Conservation (phyloP, 2,329 filamentous ascomycete species). For the Colletotrichum chrysophilum region DNA sequence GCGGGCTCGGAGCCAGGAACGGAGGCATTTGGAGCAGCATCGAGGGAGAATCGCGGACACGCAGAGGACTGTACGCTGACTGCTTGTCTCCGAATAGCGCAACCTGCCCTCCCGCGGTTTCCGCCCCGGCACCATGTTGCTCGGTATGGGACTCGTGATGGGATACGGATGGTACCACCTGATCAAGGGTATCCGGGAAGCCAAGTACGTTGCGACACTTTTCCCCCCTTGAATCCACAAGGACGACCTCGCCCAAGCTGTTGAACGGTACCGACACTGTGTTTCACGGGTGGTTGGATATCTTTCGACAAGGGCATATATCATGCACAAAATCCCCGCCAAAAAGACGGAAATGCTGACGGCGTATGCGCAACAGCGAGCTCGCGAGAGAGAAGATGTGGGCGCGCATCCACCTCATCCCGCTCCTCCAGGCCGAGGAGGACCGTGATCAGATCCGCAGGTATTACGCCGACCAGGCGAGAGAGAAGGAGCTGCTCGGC, state of each 20-base stretch:
- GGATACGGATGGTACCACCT: slow-evolving; percentile 90
- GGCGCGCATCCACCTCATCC: slow-evolving; percentile 93
- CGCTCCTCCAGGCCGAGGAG: slow-evolving; percentile 92
- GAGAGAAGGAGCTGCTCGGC: slow-evolving; percentile 90
- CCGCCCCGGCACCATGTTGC: slow-evolving; percentile 79
- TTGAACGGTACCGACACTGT: background rate
- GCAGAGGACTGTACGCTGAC: background rate
- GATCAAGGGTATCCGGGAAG: slow-evolving; percentile 83
- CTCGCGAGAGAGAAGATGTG: slow-evolving; percentile 98
- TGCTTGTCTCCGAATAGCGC: slow-evolving; percentile 58
- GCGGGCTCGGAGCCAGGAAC: background rate
- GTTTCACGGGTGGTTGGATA: background rate
- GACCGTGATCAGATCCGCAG: slow-evolving; percentile 93
- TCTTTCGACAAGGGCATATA: background rate
- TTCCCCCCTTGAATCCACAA: rapidly evolving
- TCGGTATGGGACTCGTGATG: slow-evolving; percentile 80
- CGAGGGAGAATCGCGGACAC: background rate
- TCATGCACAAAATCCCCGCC: background rate
- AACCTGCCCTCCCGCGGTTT: slow-evolving; percentile 93
- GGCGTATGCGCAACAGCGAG: slow-evolving; percentile 64
- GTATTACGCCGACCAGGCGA: slow-evolving; percentile 82
- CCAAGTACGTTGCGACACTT: slow-evolving; percentile 70
- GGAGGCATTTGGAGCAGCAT: background rate
- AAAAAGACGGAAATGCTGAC: background rate
- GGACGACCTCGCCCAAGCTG: rapidly evolving